phyloP scores from a whole-genome alignment of 2,329 filamentous ascomycete genomes.

The Aspergillus calidoustus region DNA sequence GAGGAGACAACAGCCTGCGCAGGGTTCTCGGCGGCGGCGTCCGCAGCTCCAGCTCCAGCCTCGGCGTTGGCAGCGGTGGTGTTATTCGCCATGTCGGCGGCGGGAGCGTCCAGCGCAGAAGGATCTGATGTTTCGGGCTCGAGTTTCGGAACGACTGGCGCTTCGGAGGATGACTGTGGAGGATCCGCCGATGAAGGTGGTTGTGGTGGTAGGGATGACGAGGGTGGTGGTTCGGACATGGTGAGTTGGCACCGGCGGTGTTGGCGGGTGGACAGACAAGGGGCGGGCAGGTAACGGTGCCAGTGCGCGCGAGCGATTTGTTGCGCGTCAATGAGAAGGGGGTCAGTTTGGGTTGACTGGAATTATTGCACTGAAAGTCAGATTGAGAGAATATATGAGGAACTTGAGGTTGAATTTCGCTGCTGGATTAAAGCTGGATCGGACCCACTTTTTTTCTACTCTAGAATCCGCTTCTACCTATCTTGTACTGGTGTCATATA shows the following conservation, averaged over 20 bases:
- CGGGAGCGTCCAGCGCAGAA: conserved; percentile 37
- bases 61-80: conserved; percentile 24
- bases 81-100: conserved; percentile 37
- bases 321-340: background rate
- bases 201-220: conserved; percentile 29
- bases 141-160: conserved; percentile 27
- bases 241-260: conserved; percentile 21
- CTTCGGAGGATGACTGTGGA: conserved; percentile 24
- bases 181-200: conserved; percentile 24
- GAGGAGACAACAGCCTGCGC: conserved; percentile 27
- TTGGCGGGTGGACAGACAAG: conserved; percentile 14
- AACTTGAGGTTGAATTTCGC: conserved; percentile 3
- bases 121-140: conserved; percentile 31
- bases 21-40: conserved; percentile 25
- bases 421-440: conserved; percentile 2
- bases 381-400: background rate
- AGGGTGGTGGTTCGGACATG: conserved; percentile 40
- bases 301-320: background rate
- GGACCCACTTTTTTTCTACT: conserved; percentile 12
- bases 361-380: background rate
- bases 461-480: background rate
- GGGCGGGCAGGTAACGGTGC: conserved; percentile 17
- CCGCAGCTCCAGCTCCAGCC: conserved; percentile 24
- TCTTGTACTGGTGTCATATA: background rate
- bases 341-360: background rate